Evolutionary conservation across 2,329 filamentous ascomycete species (phyloP).

Genomic region (Endocalyx cinctus): DNA sequence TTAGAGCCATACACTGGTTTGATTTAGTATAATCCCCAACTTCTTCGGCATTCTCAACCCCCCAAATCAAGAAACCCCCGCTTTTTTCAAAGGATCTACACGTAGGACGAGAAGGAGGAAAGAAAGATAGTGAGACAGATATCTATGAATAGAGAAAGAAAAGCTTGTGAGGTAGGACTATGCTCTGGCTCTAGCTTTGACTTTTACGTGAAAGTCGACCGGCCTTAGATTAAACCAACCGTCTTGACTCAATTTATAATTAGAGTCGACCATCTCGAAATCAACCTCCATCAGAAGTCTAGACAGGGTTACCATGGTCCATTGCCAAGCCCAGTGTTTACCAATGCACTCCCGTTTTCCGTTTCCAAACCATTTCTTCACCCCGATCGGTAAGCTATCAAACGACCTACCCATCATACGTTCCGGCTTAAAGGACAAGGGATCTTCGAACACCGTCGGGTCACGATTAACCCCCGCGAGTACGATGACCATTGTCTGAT

Average conservation of each 20-base stretch:
- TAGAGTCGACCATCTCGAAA: slow-evolving; percentile 37
- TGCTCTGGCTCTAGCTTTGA: slow-evolving; percentile 33
- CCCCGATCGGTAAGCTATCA: slow-evolving; percentile 36
- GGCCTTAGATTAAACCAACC: slow-evolving; percentile 51
- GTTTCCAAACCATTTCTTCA: slow-evolving; percentile 48
- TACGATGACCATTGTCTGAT: slow-evolving; percentile 46
- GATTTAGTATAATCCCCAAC: too few species aligned
- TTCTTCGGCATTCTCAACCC: too few species aligned
- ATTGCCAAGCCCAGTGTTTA: slow-evolving; percentile 45
- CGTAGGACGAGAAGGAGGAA: too few species aligned
- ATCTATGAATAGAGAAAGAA: too few species aligned
- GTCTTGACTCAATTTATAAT: slow-evolving; percentile 39
- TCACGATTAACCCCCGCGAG: slow-evolving; percentile 47
- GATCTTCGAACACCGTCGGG: slow-evolving; percentile 42
- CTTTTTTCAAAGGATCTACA: too few species aligned
- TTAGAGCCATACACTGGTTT: too few species aligned
- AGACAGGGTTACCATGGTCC: slow-evolving; percentile 36
- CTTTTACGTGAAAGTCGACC: slow-evolving; percentile 38
- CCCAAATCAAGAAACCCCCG: too few species aligned
- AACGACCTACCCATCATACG: slow-evolving; percentile 44
- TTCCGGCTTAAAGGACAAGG: slow-evolving; percentile 41
- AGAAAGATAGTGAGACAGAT: too few species aligned
- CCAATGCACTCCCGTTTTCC: slow-evolving; percentile 49
- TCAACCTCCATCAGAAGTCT: slow-evolving; percentile 41
- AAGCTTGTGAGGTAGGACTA: too few species aligned